Percentiles rank a stretch among this genome's conserved stretches.
Evolutionary conservation across 768 basidiomycete genomes (phyloP).

Genomic region (Phallus indusiatus): DNA sequence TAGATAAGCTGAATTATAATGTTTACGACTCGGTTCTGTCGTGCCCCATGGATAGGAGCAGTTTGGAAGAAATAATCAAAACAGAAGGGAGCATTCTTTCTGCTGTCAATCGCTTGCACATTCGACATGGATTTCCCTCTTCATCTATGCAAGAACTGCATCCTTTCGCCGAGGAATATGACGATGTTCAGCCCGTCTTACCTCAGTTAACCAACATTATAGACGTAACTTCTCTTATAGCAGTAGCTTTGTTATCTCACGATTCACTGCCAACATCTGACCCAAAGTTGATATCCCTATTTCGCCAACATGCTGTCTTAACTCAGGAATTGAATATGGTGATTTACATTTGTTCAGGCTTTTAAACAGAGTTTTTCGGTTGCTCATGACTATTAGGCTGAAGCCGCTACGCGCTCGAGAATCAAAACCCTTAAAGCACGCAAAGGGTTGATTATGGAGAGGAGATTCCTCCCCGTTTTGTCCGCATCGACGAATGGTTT

Average conservation of each 20-base stretch:
- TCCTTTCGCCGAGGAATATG: constrained; percentile 3
- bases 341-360: constrained; percentile 17
- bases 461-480: constrained; percentile 46
- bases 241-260: constrained; percentile 24
- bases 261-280: constrained; percentile 43
- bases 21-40: background rate
- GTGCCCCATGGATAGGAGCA: background rate
- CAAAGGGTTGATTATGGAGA: constrained; percentile 47
- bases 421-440: constrained; percentile 38
- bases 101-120: background rate
- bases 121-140: background rate
- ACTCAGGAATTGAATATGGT: constrained; percentile 45
- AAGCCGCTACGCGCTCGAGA: constrained; percentile 42
- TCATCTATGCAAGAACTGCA: constrained; percentile 2
- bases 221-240: background rate
- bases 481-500: constrained; percentile 44
- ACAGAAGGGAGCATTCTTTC: constrained; percentile 3
- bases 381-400: constrained; percentile 31
- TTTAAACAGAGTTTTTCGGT: constrained; percentile 5
- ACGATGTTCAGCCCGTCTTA: background rate
- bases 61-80: background rate
- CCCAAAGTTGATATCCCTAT: constrained; percentile 56
- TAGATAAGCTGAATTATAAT: background rate
- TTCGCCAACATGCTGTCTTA: constrained; percentile 53
- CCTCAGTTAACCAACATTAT: constrained; percentile 7